Evolutionary conservation across 257 asterid species (phyloP).

Genomic region (Przewalskia tangutica): DNA sequence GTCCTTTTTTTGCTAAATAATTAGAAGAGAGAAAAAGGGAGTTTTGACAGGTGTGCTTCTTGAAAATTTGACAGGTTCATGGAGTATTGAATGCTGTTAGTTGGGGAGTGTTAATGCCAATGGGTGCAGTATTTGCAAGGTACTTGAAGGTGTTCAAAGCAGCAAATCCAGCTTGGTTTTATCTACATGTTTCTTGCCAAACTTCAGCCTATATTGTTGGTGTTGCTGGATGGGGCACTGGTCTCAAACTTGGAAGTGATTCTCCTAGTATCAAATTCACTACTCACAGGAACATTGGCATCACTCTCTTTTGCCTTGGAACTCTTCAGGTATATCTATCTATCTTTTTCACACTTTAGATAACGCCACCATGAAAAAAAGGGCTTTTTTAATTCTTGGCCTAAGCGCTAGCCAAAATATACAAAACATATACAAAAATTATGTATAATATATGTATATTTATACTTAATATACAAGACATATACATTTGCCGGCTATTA

Average conservation of each 20-base stretch:
- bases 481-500: too few relatives aligned
- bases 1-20: too few relatives aligned
- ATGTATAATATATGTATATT: too few relatives aligned
- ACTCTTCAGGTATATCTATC: slow-evolving; percentile 45
- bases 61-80: slow-evolving; percentile 29
- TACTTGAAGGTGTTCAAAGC: slow-evolving; percentile 64
- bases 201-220: slow-evolving; percentile 57
- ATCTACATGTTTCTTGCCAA: slow-evolving; percentile 55
- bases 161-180: slow-evolving; percentile 70
- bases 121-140: slow-evolving; percentile 57
- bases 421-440: too few relatives aligned
- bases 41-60: neutral
- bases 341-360: too few relatives aligned
- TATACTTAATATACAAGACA: too few relatives aligned
- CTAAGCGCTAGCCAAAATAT: too few relatives aligned
- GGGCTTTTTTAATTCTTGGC: too few relatives aligned
- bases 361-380: too few relatives aligned
- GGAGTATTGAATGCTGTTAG: slow-evolving; percentile 72
- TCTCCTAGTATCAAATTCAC: slow-evolving; percentile 30
- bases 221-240: slow-evolving; percentile 78
- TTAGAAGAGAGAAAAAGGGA: neutral
- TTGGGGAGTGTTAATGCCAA: slow-evolving; percentile 72
- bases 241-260: slow-evolving; percentile 60
- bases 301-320: slow-evolving; percentile 51
- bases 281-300: slow-evolving; percentile 58